Conservation (phyloP, 805 yeast species). For the Ogataea siamensis region DNA sequence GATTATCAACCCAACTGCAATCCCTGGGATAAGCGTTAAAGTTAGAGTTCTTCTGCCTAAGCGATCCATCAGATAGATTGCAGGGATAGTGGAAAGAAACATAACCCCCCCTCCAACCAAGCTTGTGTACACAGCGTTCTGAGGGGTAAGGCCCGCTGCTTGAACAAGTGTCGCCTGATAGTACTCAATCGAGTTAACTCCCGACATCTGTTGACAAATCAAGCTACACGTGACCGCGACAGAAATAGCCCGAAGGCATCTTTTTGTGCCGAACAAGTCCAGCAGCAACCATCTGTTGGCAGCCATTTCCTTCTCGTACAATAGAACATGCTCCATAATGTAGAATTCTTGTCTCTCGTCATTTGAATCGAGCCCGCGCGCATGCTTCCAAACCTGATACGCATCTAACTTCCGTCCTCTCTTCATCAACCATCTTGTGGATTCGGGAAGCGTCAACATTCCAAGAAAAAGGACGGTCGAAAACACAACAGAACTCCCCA, state of each 20-base stretch:
- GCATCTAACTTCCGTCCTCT: slow-evolving; percentile 42
- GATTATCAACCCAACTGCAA: slow-evolving; percentile 49
- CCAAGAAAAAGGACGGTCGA: slow-evolving; percentile 51
- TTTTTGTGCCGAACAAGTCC: slow-evolving; percentile 46
- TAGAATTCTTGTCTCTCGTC: slow-evolving; percentile 44
- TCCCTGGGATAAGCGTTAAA: slow-evolving; percentile 46
- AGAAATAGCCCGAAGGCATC: slow-evolving; percentile 49
- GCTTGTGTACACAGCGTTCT: slow-evolving; percentile 59
- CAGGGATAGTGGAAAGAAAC: slow-evolving; percentile 57
- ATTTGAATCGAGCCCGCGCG: slow-evolving; percentile 44
- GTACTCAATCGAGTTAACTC: slow-evolving; percentile 63
- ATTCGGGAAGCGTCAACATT: slow-evolving; percentile 53
- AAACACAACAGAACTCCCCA: slow-evolving; percentile 59
- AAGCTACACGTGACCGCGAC: slow-evolving; percentile 54
- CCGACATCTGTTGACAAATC: slow-evolving; percentile 59
- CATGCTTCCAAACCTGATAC: slow-evolving; percentile 50
- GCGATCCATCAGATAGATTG: slow-evolving; percentile 55
- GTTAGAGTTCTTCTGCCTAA: slow-evolving; percentile 62
- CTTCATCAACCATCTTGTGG: slow-evolving; percentile 55
- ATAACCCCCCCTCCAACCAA: slow-evolving; percentile 65
- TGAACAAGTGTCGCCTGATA: slow-evolving; percentile 55
- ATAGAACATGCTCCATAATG: slow-evolving; percentile 35
- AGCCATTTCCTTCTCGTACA: slow-evolving; percentile 22
- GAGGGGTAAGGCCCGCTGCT: slow-evolving; percentile 49
- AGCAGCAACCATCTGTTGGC: slow-evolving; percentile 40